These are phyloP conservation scores for Diaporthe citri DNA, from an alignment of 2,329 filamentous ascomycete species.

Conservation along the genomic window DNA sequence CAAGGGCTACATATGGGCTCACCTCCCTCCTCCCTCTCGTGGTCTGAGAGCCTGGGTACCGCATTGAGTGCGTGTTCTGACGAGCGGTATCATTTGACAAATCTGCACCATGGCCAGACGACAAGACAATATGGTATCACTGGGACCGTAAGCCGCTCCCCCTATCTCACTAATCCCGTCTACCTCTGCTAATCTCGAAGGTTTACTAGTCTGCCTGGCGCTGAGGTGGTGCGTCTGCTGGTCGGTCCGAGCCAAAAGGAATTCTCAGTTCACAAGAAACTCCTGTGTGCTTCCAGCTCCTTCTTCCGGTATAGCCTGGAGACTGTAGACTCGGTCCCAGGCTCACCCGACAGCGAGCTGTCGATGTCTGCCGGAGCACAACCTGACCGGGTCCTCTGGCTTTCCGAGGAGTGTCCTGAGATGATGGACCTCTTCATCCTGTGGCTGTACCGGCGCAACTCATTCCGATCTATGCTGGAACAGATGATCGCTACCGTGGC, in stretches of 20 bases:
- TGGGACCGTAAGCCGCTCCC: slow-evolving; percentile 27
- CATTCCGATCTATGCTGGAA: slow-evolving; percentile 60
- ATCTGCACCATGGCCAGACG: slow-evolving; percentile 7
- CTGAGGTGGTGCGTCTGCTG: slow-evolving; percentile 51
- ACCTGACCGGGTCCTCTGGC: slow-evolving; percentile 47
- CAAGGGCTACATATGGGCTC: slow-evolving; percentile 38
- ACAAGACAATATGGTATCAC: slow-evolving; percentile 34
- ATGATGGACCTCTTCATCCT: slow-evolving; percentile 67
- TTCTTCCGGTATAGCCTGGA: slow-evolving; percentile 62
- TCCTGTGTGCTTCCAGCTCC: slow-evolving; percentile 60
- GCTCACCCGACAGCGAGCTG: slow-evolving; percentile 31
- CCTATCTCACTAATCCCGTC: background rate
- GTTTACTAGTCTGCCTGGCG: slow-evolving; percentile 36
- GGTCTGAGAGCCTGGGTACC: background rate
- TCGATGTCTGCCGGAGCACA: slow-evolving; percentile 47
- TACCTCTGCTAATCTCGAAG: slow-evolving; percentile 22
- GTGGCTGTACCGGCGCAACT: slow-evolving; percentile 62
- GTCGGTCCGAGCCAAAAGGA: slow-evolving; percentile 57
- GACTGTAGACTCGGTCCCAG: slow-evolving; percentile 49
- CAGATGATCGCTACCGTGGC: slow-evolving; percentile 50
- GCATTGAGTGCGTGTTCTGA: slow-evolving; percentile 17
- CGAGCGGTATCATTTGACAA: slow-evolving; percentile 6
- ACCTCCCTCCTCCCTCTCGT: slow-evolving; percentile 22
- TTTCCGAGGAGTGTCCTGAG: slow-evolving; percentile 61
- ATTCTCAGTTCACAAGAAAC: slow-evolving; percentile 58